Evolutionary conservation across 768 basidiomycete genomes (phyloP).

Genomic region (Kwoniella heveanensis): DNA sequence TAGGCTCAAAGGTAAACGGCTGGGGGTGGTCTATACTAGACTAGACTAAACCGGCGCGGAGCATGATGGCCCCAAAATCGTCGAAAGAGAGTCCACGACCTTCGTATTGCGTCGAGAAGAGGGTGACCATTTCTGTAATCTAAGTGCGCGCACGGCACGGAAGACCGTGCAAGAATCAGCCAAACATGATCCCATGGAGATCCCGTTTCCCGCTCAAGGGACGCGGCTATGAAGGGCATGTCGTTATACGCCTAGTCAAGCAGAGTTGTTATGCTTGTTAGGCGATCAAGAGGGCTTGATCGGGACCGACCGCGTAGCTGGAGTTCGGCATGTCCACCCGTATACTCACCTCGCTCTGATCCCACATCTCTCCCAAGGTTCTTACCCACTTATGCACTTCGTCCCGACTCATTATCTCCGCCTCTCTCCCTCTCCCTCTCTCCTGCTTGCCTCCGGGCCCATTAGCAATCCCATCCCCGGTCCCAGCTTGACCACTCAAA

Average conservation of each 20-base stretch:
- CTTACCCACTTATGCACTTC: constrained; percentile 50
- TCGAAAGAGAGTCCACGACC: constrained; percentile 49
- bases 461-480: constrained; percentile 10
- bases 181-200: too few species aligned
- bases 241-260: too few species aligned
- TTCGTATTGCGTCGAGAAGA: constrained; percentile 54
- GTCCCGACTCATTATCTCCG: constrained; percentile 39
- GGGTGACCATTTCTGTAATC: constrained; percentile 54
- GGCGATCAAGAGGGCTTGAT: background rate
- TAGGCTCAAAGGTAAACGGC: too few species aligned
- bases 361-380: constrained; percentile 52
- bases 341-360: constrained; percentile 51
- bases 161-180: too few species aligned
- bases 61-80: constrained; percentile 51
- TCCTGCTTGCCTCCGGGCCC: too few species aligned
- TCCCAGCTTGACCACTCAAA: background rate
- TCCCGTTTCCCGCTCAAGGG: too few species aligned
- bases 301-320: too few species aligned
- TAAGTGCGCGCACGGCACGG: too few species aligned
- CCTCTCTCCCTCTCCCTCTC: constrained; percentile 1
- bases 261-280: too few species aligned
- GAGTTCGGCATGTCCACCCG: too few species aligned
- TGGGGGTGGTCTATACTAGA: constrained; percentile 4
- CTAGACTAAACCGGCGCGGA: constrained; percentile 48
- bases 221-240: too few species aligned